phyloP scores from a whole-genome alignment of 2,329 filamentous ascomycete genomes.

The Teratosphaeria destructans region DNA sequence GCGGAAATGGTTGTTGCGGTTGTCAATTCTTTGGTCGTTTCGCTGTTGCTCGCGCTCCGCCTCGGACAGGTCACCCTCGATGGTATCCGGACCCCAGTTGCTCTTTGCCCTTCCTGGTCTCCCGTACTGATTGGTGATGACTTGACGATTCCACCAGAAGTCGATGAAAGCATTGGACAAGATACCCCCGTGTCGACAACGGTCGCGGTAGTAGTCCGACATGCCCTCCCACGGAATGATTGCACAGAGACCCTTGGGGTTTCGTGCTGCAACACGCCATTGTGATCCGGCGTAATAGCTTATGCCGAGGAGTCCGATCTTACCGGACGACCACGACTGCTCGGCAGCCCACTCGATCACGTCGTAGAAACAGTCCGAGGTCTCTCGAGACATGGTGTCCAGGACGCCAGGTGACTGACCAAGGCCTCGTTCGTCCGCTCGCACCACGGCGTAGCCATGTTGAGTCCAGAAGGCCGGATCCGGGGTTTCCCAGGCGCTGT shows the following conservation, averaged over 20 bases:
- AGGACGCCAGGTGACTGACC: constrained; percentile 27
- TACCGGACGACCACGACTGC: constrained; percentile 35
- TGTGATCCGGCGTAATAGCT: constrained; percentile 33
- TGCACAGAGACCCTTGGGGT: constrained; percentile 31
- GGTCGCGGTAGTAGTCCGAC: constrained; percentile 37
- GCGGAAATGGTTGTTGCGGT: constrained; percentile 44
- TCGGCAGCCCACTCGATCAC: constrained; percentile 32
- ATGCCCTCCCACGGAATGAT: constrained; percentile 39
- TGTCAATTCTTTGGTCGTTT: constrained; percentile 30
- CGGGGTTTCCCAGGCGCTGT: constrained; percentile 37
- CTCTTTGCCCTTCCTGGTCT: constrained; percentile 31
- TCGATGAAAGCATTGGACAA: constrained; percentile 35
- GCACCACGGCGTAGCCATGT: constrained; percentile 24
- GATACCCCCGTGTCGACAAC: constrained; percentile 34
- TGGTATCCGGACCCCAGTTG: constrained; percentile 44
- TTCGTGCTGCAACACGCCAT: constrained; percentile 29
- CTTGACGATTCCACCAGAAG: constrained; percentile 60
- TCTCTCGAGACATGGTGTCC: constrained; percentile 33
- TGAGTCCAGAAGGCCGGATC: constrained; percentile 29
- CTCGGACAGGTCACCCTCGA: constrained; percentile 48
- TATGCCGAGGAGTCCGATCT: constrained; percentile 35
- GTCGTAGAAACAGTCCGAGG: constrained; percentile 35
- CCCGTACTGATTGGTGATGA: constrained; percentile 60
- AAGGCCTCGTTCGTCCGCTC: constrained; percentile 22
- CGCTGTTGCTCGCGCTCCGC: constrained; percentile 43